Evolutionary conservation across 2,329 filamentous ascomycete species (phyloP).

Genomic region (Sporothrix phasma): DNA sequence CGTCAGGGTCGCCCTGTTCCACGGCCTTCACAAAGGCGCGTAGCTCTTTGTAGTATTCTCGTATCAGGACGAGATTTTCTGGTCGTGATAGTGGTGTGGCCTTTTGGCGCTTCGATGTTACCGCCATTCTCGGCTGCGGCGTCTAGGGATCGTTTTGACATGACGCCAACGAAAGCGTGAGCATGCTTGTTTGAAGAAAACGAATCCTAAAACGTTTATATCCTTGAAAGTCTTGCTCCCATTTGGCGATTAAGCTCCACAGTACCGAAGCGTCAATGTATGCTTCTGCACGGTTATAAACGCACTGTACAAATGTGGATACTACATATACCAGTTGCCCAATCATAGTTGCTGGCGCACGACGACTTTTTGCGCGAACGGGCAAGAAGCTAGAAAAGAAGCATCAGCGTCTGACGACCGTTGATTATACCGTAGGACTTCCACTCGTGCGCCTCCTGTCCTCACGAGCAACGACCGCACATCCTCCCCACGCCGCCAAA

Average conservation of each 20-base stretch:
- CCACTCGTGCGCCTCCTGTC: not conserved
- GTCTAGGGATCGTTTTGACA: not conserved
- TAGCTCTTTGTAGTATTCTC: slow-evolving; percentile 31
- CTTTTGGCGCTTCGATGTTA: slow-evolving; percentile 11
- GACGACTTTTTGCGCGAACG: not conserved
- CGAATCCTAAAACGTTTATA: not conserved
- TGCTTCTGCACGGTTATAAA: not conserved
- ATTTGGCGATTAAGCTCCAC: not conserved
- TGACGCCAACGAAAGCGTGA: not conserved
- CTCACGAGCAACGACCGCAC: not conserved
- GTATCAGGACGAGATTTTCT: slow-evolving; percentile 22
- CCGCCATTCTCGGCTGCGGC: not conserved
- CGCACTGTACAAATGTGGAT: not conserved
- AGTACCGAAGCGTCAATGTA: not conserved
- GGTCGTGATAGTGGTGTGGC: not conserved
- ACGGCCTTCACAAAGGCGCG: slow-evolving; percentile 30
- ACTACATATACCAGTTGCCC: not conserved
- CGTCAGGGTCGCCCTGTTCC: slow-evolving; percentile 22
- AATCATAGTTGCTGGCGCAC: not conserved
- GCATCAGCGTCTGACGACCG: slow-evolving; percentile 4
- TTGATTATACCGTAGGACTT: not conserved
- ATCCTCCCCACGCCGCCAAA: slow-evolving; percentile 29
- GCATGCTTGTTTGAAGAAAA: not conserved
- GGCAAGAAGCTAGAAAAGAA: not conserved
- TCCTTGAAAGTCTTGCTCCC: not conserved